Percentiles rank a stretch among this genome's conserved stretches.
Conservation (phyloP, 257 asterid species). For the Gynochthodes officinalis region DNA sequence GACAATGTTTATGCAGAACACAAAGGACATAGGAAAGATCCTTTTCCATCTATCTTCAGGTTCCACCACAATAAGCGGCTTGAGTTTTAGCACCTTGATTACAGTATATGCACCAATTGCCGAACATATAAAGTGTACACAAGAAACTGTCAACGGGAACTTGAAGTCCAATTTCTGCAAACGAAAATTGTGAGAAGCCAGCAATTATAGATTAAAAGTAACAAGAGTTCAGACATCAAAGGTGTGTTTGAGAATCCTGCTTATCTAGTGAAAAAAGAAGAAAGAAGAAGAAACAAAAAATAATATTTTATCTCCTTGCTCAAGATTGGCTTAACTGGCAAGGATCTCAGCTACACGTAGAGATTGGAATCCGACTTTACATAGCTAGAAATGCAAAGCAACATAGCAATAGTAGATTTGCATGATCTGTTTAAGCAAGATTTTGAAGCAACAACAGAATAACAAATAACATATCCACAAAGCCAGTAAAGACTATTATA, state of each 20-base stretch:
- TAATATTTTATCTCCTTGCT: background rate
- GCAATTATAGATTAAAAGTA: background rate
- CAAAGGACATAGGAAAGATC: conserved; percentile 50
- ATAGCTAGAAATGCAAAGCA: background rate
- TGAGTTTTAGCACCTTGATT: conserved; percentile 41
- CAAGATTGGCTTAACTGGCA: background rate
- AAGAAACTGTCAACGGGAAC: conserved; percentile 49
- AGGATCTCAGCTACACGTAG: background rate
- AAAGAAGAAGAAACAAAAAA: background rate
- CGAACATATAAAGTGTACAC: conserved; percentile 46
- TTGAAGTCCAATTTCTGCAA: conserved; percentile 44
- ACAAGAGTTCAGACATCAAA: conserved; percentile 1
- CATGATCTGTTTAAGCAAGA: background rate
- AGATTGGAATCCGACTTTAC: background rate
- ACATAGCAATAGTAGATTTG: no score
- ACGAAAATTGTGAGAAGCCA: conserved; percentile 1
- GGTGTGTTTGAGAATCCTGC: background rate
- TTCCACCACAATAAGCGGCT: conserved; percentile 42
- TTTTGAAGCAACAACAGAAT: background rate
- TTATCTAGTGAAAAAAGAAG: background rate
- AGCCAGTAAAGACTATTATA: background rate
- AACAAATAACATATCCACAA: background rate
- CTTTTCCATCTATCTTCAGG: conserved; percentile 52
- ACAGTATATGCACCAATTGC: conserved; percentile 43
- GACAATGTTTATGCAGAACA: conserved; percentile 51